Conservation (phyloP, 192 early-diverging fungal genomes). For the Coemansia aciculifera region DNA sequence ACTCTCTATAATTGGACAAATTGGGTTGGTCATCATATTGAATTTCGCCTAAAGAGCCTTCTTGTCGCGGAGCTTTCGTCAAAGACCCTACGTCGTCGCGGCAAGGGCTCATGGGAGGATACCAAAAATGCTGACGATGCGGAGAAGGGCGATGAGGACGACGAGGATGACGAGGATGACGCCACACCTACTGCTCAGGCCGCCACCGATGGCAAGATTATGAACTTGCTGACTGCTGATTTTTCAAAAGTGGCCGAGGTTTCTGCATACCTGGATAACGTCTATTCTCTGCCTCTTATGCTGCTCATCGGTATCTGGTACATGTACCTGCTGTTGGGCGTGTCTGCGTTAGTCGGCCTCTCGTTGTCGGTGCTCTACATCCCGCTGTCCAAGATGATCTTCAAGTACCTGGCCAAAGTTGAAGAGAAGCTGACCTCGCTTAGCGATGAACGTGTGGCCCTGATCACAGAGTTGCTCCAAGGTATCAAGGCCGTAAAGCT, state of each 20-base stretch:
- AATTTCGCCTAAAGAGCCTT: conserved; percentile 62
- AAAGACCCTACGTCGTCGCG: conserved; percentile 65
- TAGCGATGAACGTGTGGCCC: conserved; percentile 72
- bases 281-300: conserved; percentile 63
- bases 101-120: conserved; percentile 56
- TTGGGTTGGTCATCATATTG: conserved; percentile 64
- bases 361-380: conserved; percentile 61
- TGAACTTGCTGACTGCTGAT: conserved; percentile 75
- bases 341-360: conserved; percentile 79
- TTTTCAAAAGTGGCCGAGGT: conserved; percentile 62
- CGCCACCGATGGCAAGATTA: conserved; percentile 62
- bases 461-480: conserved; percentile 80
- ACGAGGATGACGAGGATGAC: conserved; percentile 20
- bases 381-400: conserved; percentile 57
- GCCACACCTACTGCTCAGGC: conserved; percentile 34
- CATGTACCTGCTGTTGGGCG: conserved; percentile 76
- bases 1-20: conserved; percentile 56
- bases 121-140: conserved; percentile 26
- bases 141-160: background rate
- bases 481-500: conserved; percentile 92
- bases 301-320: conserved; percentile 67
- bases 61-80: conserved; percentile 65
- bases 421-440: conserved; percentile 61
- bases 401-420: conserved; percentile 54
- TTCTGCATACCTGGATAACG: conserved; percentile 57